A percentile compares a stretch with the other conserved stretches of the same genome.
Evolutionary conservation across 768 basidiomycete genomes (phyloP).

Genomic region (Suillus lakei): DNA sequence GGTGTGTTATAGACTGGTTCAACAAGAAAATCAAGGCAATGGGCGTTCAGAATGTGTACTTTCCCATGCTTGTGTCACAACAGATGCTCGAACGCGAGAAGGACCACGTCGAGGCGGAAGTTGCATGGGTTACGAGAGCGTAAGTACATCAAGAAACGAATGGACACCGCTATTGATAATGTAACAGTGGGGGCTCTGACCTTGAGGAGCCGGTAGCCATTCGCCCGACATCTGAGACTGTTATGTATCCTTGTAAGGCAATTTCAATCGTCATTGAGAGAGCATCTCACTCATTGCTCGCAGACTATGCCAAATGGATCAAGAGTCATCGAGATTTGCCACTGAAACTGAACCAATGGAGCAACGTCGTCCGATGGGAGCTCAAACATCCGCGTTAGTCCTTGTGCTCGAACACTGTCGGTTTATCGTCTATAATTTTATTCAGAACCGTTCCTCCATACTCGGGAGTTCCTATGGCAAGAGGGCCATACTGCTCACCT

Average conservation of each 20-base stretch:
- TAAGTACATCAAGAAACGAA: constrained; percentile 44
- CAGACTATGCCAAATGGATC: constrained; percentile 99
- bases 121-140: constrained; percentile 99
- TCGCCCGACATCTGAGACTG: constrained; percentile 97
- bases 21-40: constrained; percentile 90
- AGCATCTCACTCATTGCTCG: not conserved
- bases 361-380: constrained; percentile 99
- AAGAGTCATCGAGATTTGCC: constrained; percentile 97
- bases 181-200: constrained; percentile 80
- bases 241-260: constrained; percentile 95
- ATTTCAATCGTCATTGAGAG: not conserved
- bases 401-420: not conserved
- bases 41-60: constrained; percentile 96
- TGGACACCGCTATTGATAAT: constrained; percentile 5
- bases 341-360: constrained; percentile 98
- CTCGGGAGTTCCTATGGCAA: constrained; percentile 99
- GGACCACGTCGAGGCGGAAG: constrained; percentile 98
- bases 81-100: constrained; percentile 96
- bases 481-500: constrained; percentile 98
- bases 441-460: constrained; percentile 95
- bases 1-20: constrained; percentile 78
- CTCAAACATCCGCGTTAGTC: constrained; percentile 95
- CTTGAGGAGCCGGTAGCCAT: constrained; percentile 98
- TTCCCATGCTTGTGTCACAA: constrained; percentile 97
- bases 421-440: not conserved